phyloP scores from a whole-genome alignment of 2,329 filamentous ascomycete genomes.

The Teratosphaeria pseudoeucalypti region DNA sequence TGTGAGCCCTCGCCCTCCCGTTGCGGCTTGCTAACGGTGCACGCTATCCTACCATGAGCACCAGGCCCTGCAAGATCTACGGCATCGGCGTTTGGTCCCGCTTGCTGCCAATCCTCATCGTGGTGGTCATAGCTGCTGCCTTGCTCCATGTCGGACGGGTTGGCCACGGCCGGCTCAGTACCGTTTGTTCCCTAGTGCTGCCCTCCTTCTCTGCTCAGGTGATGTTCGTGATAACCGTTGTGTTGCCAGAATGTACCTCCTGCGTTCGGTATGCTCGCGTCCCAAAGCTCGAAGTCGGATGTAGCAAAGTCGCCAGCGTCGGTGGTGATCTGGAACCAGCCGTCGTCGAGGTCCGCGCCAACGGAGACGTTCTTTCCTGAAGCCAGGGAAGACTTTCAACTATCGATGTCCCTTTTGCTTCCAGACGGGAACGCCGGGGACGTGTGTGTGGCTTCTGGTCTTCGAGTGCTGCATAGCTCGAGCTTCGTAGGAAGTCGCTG shows the following conservation, averaged over 20 bases:
- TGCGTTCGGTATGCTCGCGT: neutral
- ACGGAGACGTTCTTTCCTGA: neutral
- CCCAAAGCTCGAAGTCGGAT: neutral
- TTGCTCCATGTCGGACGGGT: slow-evolving; percentile 16
- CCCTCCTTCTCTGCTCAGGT: neutral
- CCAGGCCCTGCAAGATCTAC: slow-evolving; percentile 55
- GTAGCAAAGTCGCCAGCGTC: neutral
- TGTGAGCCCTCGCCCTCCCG: slow-evolving; percentile 97
- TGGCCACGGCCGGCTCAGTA: neutral
- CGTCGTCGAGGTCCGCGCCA: neutral
- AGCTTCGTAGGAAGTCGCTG: neutral
- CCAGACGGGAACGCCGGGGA: neutral
- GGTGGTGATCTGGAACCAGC: neutral
- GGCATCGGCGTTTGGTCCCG: slow-evolving; percentile 40
- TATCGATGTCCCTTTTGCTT: neutral
- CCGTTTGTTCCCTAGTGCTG: neutral
- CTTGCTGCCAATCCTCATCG: slow-evolving; percentile 61
- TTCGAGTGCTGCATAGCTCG: neutral
- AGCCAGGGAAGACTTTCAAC: neutral
- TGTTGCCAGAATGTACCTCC: neutral
- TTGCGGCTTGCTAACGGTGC: slow-evolving; percentile 68
- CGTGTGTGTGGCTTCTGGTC: neutral
- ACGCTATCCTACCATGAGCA: slow-evolving; percentile 66
- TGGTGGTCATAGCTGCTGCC: slow-evolving; percentile 55
- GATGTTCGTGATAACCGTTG: neutral